Base-by-base conservation (phyloP, 345 rosid genomes). In the Ceriops tagal region DNA sequence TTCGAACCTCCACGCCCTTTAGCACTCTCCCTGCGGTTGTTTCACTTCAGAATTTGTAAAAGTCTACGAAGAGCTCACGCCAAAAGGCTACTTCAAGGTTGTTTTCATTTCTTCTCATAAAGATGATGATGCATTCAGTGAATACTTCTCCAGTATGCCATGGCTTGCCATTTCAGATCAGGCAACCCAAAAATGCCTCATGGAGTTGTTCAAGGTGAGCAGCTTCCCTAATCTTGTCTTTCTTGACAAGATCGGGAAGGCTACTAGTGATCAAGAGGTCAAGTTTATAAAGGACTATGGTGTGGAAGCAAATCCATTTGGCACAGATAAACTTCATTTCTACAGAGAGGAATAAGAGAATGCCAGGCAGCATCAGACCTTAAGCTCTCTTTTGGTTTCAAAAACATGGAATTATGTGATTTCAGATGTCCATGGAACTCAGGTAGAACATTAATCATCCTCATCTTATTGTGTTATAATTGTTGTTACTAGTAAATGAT, bases 141-240 rank as follows among this genome's bases (percentile, higher is more conserved):
- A 24, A 8, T 75, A 66, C 67, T 81, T 78, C 65, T 72, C 85
- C 62, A 64, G 67, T 27, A 75, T 75, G 82, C 82, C 84, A 5
- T 81, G 82, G 82, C 82, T 81, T 69, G 78, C 84, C 6, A 49
- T 81, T 57, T 64, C 82, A 9, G 85, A 75, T 56, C 11, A 53
- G 49, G 62, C 31, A 43, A 52, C 49, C 32, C 37, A 55, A 13
- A 62, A 68, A 24, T 51, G 64, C 59, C 74, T 81, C 3, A 70
- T 70, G 71, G 78, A 81, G 34, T 15, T 78, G 76, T 73, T 81
- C 64, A 58, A 71, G n/a, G 80, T 64, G 20, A 66, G 53, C 5
- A 62, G 70, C 3, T 75, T 73, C 27, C 85, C 85, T 49, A 52
- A 30, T 43, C 78, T 75, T 22, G 74, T 75, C 53, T 15, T 78